These are phyloP conservation scores for Prunus mume DNA, from an alignment of 306 rosid species.

Conservation along the genomic window DNA sequence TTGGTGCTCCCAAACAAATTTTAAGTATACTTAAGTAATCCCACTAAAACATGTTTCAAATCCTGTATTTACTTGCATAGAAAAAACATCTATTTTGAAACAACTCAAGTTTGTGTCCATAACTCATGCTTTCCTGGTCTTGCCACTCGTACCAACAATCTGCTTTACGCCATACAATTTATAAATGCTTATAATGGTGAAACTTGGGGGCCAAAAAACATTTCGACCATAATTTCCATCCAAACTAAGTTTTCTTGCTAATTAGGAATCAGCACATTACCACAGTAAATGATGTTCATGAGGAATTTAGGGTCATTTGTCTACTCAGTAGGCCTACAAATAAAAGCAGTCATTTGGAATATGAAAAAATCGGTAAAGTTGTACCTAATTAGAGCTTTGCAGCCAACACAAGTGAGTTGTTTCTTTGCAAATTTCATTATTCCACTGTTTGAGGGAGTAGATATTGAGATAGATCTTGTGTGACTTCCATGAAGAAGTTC, in stretches of 20 bases:
- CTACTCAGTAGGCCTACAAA: not conserved
- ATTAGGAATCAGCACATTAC: not conserved
- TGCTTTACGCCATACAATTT: not conserved
- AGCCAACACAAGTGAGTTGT: constrained; percentile 84
- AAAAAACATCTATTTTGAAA: not conserved
- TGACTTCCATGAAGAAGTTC: constrained; percentile 99
- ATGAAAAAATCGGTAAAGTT: not conserved
- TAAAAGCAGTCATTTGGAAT: not conserved
- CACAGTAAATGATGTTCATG: not conserved
- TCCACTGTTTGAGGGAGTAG: constrained; percentile 91
- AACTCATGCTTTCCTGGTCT: not conserved
- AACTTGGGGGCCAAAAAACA: not conserved
- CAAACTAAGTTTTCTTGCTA: not conserved
- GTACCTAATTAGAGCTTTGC: constrained; percentile 93
- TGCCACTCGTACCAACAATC: not conserved
- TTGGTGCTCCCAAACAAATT: not conserved
- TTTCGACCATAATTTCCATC: not conserved
- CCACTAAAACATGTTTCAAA: not conserved
- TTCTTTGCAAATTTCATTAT: constrained; percentile 91
- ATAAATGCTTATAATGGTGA: not conserved
- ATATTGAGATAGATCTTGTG: constrained; percentile 86
- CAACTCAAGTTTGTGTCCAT: not conserved
- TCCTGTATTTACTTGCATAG: too few relatives aligned
- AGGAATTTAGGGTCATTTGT: not conserved
- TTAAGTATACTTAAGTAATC: not conserved